These are phyloP conservation scores for Plasmodium falciparum DNA, from an alignment of 169 alveolate species.

Conservation along the genomic window DNA sequence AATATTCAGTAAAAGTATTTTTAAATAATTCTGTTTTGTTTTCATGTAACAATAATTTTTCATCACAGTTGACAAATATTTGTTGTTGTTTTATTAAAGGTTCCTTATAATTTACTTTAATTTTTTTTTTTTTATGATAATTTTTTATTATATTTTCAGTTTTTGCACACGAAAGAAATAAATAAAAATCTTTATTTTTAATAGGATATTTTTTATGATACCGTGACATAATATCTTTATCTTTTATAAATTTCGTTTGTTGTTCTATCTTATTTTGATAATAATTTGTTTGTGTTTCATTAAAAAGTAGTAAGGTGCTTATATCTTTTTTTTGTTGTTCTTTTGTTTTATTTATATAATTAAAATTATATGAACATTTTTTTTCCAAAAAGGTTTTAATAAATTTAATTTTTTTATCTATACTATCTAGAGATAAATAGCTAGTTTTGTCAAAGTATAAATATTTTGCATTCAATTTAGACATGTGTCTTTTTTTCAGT, in stretches of 20 bases:
- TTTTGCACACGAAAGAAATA: conserved; percentile 43
- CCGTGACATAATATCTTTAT: background rate
- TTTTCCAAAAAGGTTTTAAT: conserved; percentile 20
- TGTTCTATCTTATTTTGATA: background rate
- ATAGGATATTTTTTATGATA: background rate
- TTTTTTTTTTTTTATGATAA: conserved; percentile 8
- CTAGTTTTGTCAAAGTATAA: conserved; percentile 13
- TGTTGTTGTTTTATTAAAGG: conserved; percentile 62
- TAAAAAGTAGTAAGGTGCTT: background rate
- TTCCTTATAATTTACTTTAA: conserved; percentile 22
- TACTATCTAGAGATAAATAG: conserved; percentile 14
- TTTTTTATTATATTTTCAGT: conserved; percentile 35
- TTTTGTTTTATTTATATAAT: background rate
- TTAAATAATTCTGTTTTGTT: background rate
- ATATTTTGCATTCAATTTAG: conserved; percentile 17
- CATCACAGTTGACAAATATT: conserved; percentile 43
- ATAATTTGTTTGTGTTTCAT: background rate
- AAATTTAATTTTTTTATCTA: conserved; percentile 31
- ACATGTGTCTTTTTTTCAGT: conserved; percentile 66
- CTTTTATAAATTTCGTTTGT: background rate
- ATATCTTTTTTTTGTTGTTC: conserved; percentile 18
- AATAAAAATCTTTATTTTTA: conserved; percentile 15
- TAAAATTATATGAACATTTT: conserved; percentile 22
- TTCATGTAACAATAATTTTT: conserved; percentile 16
- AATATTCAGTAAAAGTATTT: background rate